Base-by-base conservation (phyloP, 2,329 filamentous ascomycete species). In the Blastomyces silverae region DNA sequence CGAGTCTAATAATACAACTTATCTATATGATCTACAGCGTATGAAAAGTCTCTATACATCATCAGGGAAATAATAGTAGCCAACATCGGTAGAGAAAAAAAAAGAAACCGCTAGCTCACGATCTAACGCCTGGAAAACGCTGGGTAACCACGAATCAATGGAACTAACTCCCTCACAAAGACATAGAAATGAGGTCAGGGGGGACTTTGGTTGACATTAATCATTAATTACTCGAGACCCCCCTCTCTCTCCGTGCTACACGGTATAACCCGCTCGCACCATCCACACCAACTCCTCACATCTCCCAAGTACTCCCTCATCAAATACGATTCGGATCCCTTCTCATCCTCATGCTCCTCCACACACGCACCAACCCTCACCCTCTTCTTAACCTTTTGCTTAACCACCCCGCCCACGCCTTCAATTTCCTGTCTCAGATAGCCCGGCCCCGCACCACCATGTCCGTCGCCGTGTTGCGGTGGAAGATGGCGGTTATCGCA, bases 371-470 rank as follows among this genome's bases (percentile, higher is more conserved):
- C 93, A 0, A 97, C 87, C 66, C 84, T 84, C 6, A 95, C 86
- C 79, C 91, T 88, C 71, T 88, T 88, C 71, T 94, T 90, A n/a
- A 89, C 82, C 78, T 93, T 96, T 67, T 88, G 89, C 81, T 96
- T 96, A 63, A 97, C 86, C 17, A 89, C 84, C 0, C 92, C 92
- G 13, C 92, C 92, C 56, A 97, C 90, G 1, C 92, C 92, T 72
- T 96, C 91, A 66, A 97, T 90, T 77, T 97, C 92, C 73, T 96
- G 92, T 53, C 90, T 83, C 64, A 87, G 83, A 73, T 96, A 97
- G 2, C 92, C 92, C 0, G 90, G 82, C 65, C 73, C 78, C 67
- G 80, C 79, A 46, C 76, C 76, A 28, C 73, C 50, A 66, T 71
- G 56, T 61, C 71, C 62, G 71, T 70, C 67, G 25, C 57, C 48